phyloP scores from a whole-genome alignment of 2,329 filamentous ascomycete genomes.

The Trichoderma cornu-damae region DNA sequence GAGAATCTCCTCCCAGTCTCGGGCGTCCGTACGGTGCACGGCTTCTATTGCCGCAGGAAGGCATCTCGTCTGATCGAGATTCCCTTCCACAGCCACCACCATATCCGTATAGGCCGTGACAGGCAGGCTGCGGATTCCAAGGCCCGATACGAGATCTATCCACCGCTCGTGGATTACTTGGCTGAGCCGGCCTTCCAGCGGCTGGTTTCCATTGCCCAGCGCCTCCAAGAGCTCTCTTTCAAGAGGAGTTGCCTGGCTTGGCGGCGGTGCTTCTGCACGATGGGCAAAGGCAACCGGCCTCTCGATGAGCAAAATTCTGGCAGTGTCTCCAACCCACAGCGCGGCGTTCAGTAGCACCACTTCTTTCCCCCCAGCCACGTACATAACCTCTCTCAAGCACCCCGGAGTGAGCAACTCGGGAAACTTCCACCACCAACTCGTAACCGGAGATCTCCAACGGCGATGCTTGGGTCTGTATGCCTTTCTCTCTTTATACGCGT shows the following conservation, averaged over 20 bases:
- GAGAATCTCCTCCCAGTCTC: background rate
- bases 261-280: constrained; percentile 6
- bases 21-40: background rate
- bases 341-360: background rate
- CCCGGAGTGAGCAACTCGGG: background rate
- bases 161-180: constrained; percentile 28
- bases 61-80: constrained; percentile 11
- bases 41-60: background rate
- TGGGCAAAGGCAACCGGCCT: background rate
- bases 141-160: constrained; percentile 22
- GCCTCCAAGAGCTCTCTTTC: constrained; percentile 5
- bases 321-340: background rate
- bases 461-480: constrained; percentile 10
- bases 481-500: constrained; percentile 4
- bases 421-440: constrained; percentile 19
- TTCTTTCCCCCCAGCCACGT: background rate
- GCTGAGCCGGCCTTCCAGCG: constrained; percentile 20
- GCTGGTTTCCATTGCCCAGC: background rate
- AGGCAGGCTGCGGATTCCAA: background rate
- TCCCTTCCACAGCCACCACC: constrained; percentile 25
- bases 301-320: background rate
- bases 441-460: background rate
- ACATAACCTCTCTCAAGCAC: background rate
- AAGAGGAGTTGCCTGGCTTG: background rate
- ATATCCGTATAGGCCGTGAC: background rate